Conservation (phyloP, 108 stramenopile genomes). For the Cyclotella distinguenda region DNA sequence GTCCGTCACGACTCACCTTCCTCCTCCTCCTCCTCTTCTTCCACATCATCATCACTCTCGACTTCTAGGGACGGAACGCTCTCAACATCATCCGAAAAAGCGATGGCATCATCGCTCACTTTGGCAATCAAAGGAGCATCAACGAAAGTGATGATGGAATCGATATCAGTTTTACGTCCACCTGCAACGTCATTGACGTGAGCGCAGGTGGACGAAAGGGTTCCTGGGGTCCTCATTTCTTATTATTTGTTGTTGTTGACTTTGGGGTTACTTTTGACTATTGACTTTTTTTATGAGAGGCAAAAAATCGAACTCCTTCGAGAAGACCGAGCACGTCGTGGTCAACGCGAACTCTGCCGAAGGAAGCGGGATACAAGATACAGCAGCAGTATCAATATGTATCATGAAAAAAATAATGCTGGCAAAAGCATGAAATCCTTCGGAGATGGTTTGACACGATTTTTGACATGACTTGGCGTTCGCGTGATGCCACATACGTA, state of each 20-base stretch:
- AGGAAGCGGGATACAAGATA: too few species aligned
- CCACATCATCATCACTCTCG: conserved; percentile 49
- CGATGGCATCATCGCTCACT: conserved; percentile 37
- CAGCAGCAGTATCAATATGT: too few species aligned
- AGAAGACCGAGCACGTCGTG: not conserved
- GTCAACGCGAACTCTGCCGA: not conserved
- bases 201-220: conserved; percentile 36
- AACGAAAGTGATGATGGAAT: conserved; percentile 12
- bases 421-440: too few species aligned
- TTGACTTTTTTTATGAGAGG: conserved; percentile 14
- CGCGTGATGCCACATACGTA: too few species aligned
- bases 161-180: conserved; percentile 34
- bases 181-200: conserved; percentile 38
- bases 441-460: too few species aligned
- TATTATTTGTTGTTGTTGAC: conserved; percentile 7
- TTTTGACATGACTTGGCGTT: too few species aligned
- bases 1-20: conserved; percentile 26
- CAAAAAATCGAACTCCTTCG: too few species aligned
- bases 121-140: conserved; percentile 16
- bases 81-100: conserved; percentile 39
- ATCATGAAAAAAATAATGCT: too few species aligned
- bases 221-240: conserved; percentile 35
- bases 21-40: conserved; percentile 40
- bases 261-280: conserved; percentile 19
- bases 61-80: conserved; percentile 48